Percentiles rank a stretch among this genome's conserved stretches.
phyloP scores from a whole-genome alignment of 176 grass and related monocot species.

The Bolboschoenus planiculmis region DNA sequence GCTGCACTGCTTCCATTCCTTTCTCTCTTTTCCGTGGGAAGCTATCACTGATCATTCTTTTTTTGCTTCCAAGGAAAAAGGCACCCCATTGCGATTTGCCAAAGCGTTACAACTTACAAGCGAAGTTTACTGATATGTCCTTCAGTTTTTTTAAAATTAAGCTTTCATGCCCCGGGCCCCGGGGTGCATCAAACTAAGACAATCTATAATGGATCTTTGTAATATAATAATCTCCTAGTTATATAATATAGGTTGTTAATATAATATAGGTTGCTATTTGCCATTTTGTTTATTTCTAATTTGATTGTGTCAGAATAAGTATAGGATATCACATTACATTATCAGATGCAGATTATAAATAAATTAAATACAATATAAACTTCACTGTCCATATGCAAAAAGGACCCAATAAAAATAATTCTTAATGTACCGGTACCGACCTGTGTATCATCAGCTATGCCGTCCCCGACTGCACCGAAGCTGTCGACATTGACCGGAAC shows the following conservation, averaged over 20 bases:
- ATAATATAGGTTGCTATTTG: too few species aligned
- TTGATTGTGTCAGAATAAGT: background rate
- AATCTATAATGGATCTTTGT: too few species aligned
- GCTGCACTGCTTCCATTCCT: background rate
- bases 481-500: constrained; percentile 71
- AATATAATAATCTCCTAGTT: too few species aligned
- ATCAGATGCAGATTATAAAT: background rate
- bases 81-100: background rate
- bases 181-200: background rate
- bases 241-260: too few species aligned
- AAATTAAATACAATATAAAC: background rate
- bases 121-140: background rate
- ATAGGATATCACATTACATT: background rate
- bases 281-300: too few species aligned
- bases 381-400: background rate
- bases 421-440: constrained; percentile 39
- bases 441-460: constrained; percentile 67
- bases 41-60: constrained; percentile 5
- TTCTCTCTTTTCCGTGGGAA: background rate
- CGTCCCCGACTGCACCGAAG: constrained; percentile 69
- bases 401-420: background rate
- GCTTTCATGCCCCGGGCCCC: background rate
- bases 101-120: background rate
- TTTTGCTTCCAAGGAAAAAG: background rate
- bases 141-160: background rate